Evolutionary conservation across 257 asterid species (phyloP).

Genomic region (Przewalskia tangutica): DNA sequence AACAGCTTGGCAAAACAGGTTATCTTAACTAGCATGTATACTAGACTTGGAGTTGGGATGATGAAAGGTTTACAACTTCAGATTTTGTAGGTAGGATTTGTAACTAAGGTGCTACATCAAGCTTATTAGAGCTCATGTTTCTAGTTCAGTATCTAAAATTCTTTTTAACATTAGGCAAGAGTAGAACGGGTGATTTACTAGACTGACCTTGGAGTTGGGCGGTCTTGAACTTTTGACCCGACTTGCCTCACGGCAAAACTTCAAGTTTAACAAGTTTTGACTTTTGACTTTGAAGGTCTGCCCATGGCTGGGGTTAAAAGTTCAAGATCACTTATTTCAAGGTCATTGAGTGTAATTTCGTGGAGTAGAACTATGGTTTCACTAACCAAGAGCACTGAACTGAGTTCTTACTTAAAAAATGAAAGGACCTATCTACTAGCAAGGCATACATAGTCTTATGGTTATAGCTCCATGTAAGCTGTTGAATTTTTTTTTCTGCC

Average conservation of each 20-base stretch:
- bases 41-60: background rate
- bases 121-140: background rate
- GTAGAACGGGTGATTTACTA: background rate
- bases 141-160: background rate
- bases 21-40: constrained; percentile 3
- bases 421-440: background rate
- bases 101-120: background rate
- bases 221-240: too few species aligned
- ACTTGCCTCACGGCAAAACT: too few species aligned
- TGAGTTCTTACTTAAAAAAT: background rate
- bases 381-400: background rate
- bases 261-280: too few species aligned
- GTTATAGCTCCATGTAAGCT: background rate
- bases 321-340: too few species aligned
- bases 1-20: constrained; percentile 90
- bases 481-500: background rate
- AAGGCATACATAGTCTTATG: background rate
- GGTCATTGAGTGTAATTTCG: too few species aligned
- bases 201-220: too few species aligned
- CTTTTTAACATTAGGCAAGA: background rate
- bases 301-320: too few species aligned
- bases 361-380: background rate
- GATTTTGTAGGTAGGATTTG: background rate
- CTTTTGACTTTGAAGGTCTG: too few species aligned
- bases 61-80: background rate